Evolutionary conservation across 805 yeast species (phyloP).

Genomic region (Cephaloascus fragrans): DNA sequence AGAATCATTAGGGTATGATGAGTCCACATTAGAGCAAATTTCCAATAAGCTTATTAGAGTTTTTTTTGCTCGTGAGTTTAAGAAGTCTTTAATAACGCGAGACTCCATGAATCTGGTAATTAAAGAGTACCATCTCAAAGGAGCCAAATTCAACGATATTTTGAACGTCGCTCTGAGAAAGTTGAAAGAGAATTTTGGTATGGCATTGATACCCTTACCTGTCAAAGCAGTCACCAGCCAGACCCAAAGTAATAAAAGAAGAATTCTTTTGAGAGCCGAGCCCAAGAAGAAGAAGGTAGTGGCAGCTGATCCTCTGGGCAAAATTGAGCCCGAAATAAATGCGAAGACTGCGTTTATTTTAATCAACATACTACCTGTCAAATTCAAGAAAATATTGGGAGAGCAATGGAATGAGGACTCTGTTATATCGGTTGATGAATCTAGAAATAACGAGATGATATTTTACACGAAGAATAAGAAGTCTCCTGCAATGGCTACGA

Average conservation of each 20-base stretch:
- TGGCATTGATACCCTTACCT: slow-evolving; percentile 13
- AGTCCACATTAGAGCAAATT: slow-evolving; percentile 1
- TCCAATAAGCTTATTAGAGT: slow-evolving; percentile 4
- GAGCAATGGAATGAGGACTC: slow-evolving; percentile 13
- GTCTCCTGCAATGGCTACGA: slow-evolving; percentile 10
- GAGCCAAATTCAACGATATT: slow-evolving; percentile 2
- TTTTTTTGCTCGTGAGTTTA: slow-evolving; percentile 5
- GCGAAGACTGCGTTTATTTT: slow-evolving; percentile 5
- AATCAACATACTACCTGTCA: slow-evolving; percentile 10
- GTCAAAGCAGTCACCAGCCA: not conserved
- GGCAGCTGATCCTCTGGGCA: too few relatives aligned
- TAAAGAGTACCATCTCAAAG: slow-evolving; percentile 2
- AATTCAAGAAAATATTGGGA: slow-evolving; percentile 14
- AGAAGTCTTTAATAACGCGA: slow-evolving; percentile 5
- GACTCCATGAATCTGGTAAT: slow-evolving; percentile 5
- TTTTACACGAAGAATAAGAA: slow-evolving; percentile 12
- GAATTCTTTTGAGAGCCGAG: not conserved
- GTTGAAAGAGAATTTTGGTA: slow-evolving; percentile 14
- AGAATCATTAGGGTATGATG: not conserved
- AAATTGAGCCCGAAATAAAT: too few relatives aligned
- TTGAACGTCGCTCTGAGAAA: slow-evolving; percentile 3
- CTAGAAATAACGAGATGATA: slow-evolving; percentile 1
- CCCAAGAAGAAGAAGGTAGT: slow-evolving; percentile 2
- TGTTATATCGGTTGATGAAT: not conserved
- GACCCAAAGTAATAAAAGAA: slow-evolving; percentile 1